Conservation (phyloP, 176 grass and related monocot genomes). For the Zea mays region Zm-B73-REFERENCE-NAM-5.0 NC_050102.1:153813001-153813500, state of each 20-base stretch:
- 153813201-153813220: constrained; percentile 24
- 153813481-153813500: constrained; percentile 30
- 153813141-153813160: background rate
- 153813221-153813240: background rate
- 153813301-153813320: too few species aligned
- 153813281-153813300: background rate
- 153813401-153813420: too few species aligned
- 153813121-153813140: constrained; percentile 5
- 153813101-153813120: background rate
- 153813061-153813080: background rate
- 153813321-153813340: background rate
- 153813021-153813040: background rate
- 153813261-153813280: background rate
- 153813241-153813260: constrained; percentile 11
- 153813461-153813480: constrained; percentile 10
- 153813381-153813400: too few species aligned
- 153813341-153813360: constrained; percentile 20
- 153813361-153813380: background rate
- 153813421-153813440: background rate
- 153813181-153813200: background rate
- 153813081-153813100: too few species aligned
- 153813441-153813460: constrained; percentile 5
- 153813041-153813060: background rate
- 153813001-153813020: constrained; percentile 18
- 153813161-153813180: background rate